Base-by-base conservation (phyloP, 129 eudicot species). In the Scalesia atractyloides region DNA sequence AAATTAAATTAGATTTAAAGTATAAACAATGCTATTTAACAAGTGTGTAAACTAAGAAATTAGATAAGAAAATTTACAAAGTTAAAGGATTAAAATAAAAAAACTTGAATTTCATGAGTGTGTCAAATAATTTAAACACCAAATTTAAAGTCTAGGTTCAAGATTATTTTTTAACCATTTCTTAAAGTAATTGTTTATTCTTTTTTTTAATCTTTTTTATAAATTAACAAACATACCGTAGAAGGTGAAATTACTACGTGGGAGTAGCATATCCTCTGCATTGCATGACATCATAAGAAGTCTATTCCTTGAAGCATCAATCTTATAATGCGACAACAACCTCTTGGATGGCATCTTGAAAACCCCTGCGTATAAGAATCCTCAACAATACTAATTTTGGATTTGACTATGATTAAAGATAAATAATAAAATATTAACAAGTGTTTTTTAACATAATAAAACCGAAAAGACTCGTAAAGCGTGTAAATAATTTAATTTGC, bases 181-280 rank as follows among this genome's bases (percentile, higher is more conserved):
- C 11, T 7, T 46, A 46, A 46, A 9, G 13, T 46, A 9, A 9
- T 46, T 46, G 0, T 7, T 46, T 9, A 2, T 46, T 46, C 13
- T 24, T 16, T 16, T 14, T 0, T 41, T 39, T 1, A 3, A 3
- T 43, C 15, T 44, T 9, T 9, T 18, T 64, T 24, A 22, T 22
- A 4, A 8, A 48, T 7, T n/a, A 10, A 15, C 12, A 18, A 54
- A 80, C 77, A 9, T 83, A 93, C 98, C 98, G 58, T 87, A 90
- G 58, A 94, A 81, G 20, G 98, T 94, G 73, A 87, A 90, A 60
- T 82, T 71, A 71, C 98, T 90, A 18, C 90, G 85, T 65, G 98
- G 97, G 30, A 94, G 97, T 46, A 94, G 72, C 98, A 94, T 94
- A 73, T 94, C 98, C 72, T 94, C 98, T 9, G 98, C 98, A 76